Percentiles rank a stretch among this genome's conserved stretches.
phyloP scores from a whole-genome alignment of 2,329 filamentous ascomycete species.

The Exutisphaerella laricina region DNA sequence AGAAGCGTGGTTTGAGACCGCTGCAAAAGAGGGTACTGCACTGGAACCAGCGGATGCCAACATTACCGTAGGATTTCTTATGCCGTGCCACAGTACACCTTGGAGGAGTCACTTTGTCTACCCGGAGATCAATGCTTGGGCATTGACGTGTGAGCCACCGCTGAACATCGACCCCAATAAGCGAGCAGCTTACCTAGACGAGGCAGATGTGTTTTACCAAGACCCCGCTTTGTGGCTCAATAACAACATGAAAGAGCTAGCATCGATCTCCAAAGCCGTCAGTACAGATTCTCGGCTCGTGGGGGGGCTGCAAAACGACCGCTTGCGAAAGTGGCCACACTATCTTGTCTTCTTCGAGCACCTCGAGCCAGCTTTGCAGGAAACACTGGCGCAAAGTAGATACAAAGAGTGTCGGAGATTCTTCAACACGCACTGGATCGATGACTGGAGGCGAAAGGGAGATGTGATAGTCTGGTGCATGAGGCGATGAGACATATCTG shows the following conservation, averaged over 20 bases:
- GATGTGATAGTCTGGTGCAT: slow-evolving; percentile 56
- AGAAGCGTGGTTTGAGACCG: slow-evolving; percentile 20
- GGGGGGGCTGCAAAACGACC: slow-evolving; percentile 1
- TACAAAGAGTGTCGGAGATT: slow-evolving; percentile 56
- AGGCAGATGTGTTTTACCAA: slow-evolving; percentile 85
- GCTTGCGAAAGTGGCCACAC: slow-evolving; percentile 38
- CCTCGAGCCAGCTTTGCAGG: slow-evolving; percentile 47
- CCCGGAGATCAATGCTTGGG: slow-evolving; percentile 69
- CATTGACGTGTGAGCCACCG: slow-evolving; percentile 85
- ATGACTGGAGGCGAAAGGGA: slow-evolving; percentile 56
- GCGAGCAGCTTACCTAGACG: slow-evolving; percentile 69
- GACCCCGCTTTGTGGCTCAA: slow-evolving; percentile 47
- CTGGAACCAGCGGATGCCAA: slow-evolving; percentile 9
- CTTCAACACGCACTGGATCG: slow-evolving; percentile 58
- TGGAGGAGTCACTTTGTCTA: slow-evolving; percentile 87
- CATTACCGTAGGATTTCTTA: slow-evolving; percentile 69
- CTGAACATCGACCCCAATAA: slow-evolving; percentile 59
- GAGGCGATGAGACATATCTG: slow-evolving; percentile 8
- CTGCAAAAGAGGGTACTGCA: neutral
- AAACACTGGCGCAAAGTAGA: slow-evolving; percentile 39
- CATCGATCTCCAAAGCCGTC: slow-evolving; percentile 11
- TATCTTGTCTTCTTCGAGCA: slow-evolving; percentile 53
- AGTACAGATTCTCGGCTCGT: neutral
- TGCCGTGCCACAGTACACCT: slow-evolving; percentile 92
- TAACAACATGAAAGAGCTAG: slow-evolving; percentile 35